Base-by-base conservation (phyloP, 2,329 filamentous ascomycete species). In the Colletotrichum echinochloae region DNA sequence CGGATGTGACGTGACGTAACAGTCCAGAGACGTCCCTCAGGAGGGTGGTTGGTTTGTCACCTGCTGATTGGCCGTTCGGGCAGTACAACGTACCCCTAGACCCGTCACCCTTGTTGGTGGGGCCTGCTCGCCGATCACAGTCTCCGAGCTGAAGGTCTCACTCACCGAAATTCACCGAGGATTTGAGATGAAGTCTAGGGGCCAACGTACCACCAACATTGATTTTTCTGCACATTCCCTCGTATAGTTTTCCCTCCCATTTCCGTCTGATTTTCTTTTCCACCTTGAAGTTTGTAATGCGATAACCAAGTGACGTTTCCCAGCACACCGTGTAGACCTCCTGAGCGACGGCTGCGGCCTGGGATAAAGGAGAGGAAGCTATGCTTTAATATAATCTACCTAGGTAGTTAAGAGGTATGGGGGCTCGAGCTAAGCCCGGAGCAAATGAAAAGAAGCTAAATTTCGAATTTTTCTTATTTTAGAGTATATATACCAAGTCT, bases 71-170 rank as follows among this genome's bases (percentile, higher is more conserved):
- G 67, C 39, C 30, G 56, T 39, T 37, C 28, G 3, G 11, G 33
- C 41, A 30, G 60, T 61, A 44, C 44, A 52, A 57, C 63, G 44
- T 56, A 66, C 56, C 67, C 67, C 63, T n/a, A 33, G 63, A 54
- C 62, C 51, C 30, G 44, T 49, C 28, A 60, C 30, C 35, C 23
- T 49, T 30, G 28, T 33, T 23, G 60, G 67, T 52, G 60, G 65
- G 37, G 44, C 51, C 55, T 49, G 30, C n/a, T 28, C 35, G 51
- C 5, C 67, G 51, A 66, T 66, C 35, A 33, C 16, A 18, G 39
- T 37, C 46, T n/a, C 37, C 18, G 23, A 26, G 26, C 30, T 52
- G 26, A 26, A 66, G 33, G 44, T n/a, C 14, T 37, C 30, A 28
- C 46, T 60, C 44, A 61, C 57, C 51, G 28, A 65, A 11, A 5